Percentiles rank a stretch among this genome's conserved stretches.
phyloP scores from a whole-genome alignment of 805 yeast genomes.

The Candida lessepsii region DNA sequence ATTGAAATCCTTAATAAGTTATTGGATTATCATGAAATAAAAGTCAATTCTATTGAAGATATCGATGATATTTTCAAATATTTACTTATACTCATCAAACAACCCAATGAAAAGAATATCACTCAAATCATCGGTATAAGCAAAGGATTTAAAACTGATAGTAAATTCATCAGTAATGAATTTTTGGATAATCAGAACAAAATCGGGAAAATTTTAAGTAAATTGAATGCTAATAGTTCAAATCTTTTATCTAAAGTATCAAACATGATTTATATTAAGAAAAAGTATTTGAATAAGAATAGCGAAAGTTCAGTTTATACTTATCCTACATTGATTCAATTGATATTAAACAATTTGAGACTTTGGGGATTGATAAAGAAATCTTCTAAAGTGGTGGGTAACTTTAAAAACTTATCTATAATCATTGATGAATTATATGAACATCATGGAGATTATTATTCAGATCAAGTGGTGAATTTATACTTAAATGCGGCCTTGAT shows the following conservation, averaged over 20 bases:
- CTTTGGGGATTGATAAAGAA: constrained; percentile 35
- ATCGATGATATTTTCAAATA: constrained; percentile 54
- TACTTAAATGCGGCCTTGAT: constrained; percentile 67
- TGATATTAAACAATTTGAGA: constrained; percentile 59
- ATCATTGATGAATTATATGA: constrained; percentile 65
- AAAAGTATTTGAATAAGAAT: constrained; percentile 53
- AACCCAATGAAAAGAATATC: constrained; percentile 29
- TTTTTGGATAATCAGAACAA: constrained; percentile 53
- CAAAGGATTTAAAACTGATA: constrained; percentile 28
- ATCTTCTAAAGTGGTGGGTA: constrained; percentile 38
- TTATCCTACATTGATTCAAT: constrained; percentile 72
- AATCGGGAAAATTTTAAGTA: constrained; percentile 67
- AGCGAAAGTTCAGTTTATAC: constrained; percentile 58
- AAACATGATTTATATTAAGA: constrained; percentile 34
- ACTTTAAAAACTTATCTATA: constrained; percentile 74
- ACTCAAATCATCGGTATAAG: constrained; percentile 41
- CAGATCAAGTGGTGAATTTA: constrained; percentile 44
- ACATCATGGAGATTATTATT: constrained; percentile 29
- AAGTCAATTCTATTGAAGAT: constrained; percentile 32
- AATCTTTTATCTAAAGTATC: constrained; percentile 41
- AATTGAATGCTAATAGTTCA: constrained; percentile 38
- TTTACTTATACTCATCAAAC: constrained; percentile 52
- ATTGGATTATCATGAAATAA: constrained; percentile 34
- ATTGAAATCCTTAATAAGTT: constrained; percentile 60
- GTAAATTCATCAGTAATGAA: constrained; percentile 31